Conservation (phyloP, 106 monocot species). For the Dendrobium huoshanense region DNA sequence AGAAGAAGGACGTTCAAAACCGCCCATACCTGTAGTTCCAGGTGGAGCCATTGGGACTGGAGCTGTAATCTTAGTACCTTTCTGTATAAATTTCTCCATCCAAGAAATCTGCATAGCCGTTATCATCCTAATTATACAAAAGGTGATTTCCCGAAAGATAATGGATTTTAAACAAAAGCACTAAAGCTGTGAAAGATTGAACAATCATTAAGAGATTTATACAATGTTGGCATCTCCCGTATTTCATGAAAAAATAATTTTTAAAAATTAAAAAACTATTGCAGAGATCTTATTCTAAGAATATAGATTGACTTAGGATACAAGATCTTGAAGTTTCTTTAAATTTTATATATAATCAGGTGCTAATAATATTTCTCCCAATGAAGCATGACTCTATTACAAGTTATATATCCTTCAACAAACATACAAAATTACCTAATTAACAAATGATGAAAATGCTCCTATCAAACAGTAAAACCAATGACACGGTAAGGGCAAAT, state of each 20-base stretch:
- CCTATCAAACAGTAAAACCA: background rate
- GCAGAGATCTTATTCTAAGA: background rate
- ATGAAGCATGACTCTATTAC: background rate
- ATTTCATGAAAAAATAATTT: background rate
- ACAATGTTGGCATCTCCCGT: background rate
- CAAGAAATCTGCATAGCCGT: conserved; percentile 73
- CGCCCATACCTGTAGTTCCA: conserved; percentile 94
- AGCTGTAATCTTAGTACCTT: conserved; percentile 88
- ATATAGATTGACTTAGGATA: background rate
- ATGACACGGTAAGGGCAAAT: background rate
- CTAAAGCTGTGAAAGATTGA: background rate
- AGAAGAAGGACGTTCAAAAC: conserved; percentile 94
- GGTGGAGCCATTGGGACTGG: conserved; percentile 91
- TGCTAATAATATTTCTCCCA: background rate
- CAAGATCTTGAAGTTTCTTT: background rate
- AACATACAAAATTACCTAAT: background rate
- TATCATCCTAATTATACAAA: background rate
- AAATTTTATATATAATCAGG: background rate
- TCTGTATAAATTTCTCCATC: conserved; percentile 98
- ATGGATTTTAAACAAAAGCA: background rate
- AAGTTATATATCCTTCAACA: conserved; percentile 3
- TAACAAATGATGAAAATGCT: background rate
- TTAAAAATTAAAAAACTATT: background rate
- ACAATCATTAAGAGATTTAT: background rate
- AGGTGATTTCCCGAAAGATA: background rate